These are phyloP conservation scores for Hortiboletus campestris DNA, from an alignment of 768 basidiomycete genomes.

Conservation along the genomic window DNA sequence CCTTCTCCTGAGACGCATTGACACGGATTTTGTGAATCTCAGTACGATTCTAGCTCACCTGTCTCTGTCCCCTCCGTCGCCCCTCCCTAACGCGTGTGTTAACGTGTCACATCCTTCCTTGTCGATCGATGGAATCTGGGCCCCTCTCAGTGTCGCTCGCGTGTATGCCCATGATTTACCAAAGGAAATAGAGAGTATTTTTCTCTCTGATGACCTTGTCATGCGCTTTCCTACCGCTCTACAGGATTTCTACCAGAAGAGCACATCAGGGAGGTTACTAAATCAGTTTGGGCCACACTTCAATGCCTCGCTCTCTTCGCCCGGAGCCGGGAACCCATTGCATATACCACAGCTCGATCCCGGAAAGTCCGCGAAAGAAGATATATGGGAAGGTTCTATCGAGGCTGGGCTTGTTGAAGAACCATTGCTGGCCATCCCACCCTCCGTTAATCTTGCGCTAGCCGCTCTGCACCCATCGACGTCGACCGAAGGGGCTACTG, in stretches of 20 bases:
- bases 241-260: slow-evolving; percentile 54
- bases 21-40: slow-evolving; percentile 77
- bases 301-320: slow-evolving; percentile 38
- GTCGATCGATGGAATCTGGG: slow-evolving; percentile 64
- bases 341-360: slow-evolving; percentile 3
- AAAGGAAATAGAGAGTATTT: slow-evolving; percentile 44
- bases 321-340: not conserved
- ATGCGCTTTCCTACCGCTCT: slow-evolving; percentile 63
- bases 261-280: slow-evolving; percentile 44
- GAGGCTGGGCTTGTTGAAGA: slow-evolving; percentile 25
- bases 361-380: slow-evolving; percentile 6
- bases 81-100: slow-evolving; percentile 45
- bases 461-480: slow-evolving; percentile 26
- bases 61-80: slow-evolving; percentile 32
- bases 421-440: slow-evolving; percentile 21
- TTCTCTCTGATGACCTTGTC: slow-evolving; percentile 61
- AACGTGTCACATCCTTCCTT: slow-evolving; percentile 52
- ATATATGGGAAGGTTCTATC: slow-evolving; percentile 19
- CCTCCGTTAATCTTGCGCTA: slow-evolving; percentile 30
- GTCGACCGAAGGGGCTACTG: slow-evolving; percentile 9
- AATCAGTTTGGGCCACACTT: slow-evolving; percentile 69
- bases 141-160: slow-evolving; percentile 55
- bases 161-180: slow-evolving; percentile 37
- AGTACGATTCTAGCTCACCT: slow-evolving; percentile 44
- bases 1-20: slow-evolving; percentile 66